Conservation (phyloP, 805 yeast genomes). For the Wickerhamomyces canadensis region DNA sequence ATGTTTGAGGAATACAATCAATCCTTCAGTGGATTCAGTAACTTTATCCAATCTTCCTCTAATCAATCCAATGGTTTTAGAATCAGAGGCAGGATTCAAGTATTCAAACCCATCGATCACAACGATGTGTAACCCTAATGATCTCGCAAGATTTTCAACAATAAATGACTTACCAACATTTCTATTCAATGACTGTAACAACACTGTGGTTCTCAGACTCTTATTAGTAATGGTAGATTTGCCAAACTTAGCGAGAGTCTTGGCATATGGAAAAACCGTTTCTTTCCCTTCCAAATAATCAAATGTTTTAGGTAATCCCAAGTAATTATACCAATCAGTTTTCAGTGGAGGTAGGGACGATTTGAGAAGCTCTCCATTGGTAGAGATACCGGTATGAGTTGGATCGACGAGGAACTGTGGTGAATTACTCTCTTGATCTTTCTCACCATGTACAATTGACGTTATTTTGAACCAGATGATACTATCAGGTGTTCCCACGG, state of each 20-base stretch:
- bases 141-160: slow-evolving; percentile 46
- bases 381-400: slow-evolving; percentile 57
- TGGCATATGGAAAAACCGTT: slow-evolving; percentile 41
- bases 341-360: slow-evolving; percentile 27
- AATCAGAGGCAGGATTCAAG: slow-evolving; percentile 63
- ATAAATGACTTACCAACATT: slow-evolving; percentile 76
- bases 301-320: slow-evolving; percentile 37
- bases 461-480: slow-evolving; percentile 83
- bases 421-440: slow-evolving; percentile 18
- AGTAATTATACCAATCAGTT: slow-evolving; percentile 41
- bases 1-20: slow-evolving; percentile 61
- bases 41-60: slow-evolving; percentile 71
- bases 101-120: slow-evolving; percentile 68
- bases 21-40: slow-evolving; percentile 36
- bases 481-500: slow-evolving; percentile 59
- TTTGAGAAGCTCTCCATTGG: slow-evolving; percentile 48
- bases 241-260: slow-evolving; percentile 46
- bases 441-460: slow-evolving; percentile 32
- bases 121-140: slow-evolving; percentile 59
- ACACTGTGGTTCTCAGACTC: slow-evolving; percentile 53
- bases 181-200: slow-evolving; percentile 63
- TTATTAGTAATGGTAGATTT: slow-evolving; percentile 38
- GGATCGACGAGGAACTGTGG: slow-evolving; percentile 62
- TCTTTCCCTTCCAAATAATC: slow-evolving; percentile 24
- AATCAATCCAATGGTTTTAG: slow-evolving; percentile 73